These are phyloP conservation scores for Debaryomycetaceae sp. DNA, from an alignment of 1,139 yeast genomes.

Conservation along the genomic window DNA sequence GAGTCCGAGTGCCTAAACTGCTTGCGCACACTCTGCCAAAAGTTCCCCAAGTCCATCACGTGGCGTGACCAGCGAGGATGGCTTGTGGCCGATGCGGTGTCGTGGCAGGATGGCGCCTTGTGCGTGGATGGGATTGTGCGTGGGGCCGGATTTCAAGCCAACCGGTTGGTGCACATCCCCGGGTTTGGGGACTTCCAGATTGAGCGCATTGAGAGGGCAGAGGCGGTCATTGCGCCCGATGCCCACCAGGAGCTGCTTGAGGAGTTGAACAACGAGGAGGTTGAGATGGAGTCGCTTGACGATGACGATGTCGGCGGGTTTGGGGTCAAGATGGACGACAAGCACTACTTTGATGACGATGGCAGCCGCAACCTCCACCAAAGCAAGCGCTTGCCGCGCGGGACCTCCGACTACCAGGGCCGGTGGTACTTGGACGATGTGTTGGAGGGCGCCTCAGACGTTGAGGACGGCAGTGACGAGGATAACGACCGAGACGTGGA, in stretches of 20 bases:
- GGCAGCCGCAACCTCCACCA: conserved; percentile 24
- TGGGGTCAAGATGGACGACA: conserved; percentile 70
- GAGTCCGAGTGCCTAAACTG: conserved; percentile 68
- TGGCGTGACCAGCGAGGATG: conserved; percentile 96
- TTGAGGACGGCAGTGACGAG: conserved; percentile 43
- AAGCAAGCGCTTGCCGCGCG: conserved; percentile 61
- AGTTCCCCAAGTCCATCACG: conserved; percentile 73
- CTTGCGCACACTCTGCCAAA: conserved; percentile 74
- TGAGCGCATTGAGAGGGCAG: conserved; percentile 44
- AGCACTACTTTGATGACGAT: conserved; percentile 51
- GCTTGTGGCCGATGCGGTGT: conserved; percentile 64
- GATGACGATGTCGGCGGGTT: conserved; percentile 36
- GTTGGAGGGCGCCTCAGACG: conserved; percentile 46
- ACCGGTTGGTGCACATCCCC: conserved; percentile 79
- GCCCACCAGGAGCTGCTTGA: conserved; percentile 63
- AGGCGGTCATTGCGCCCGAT: conserved; percentile 16
- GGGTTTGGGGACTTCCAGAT: conserved; percentile 88
- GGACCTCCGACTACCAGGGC: conserved; percentile 91
- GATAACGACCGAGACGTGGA: conserved; percentile 23
- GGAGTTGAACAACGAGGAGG: conserved; percentile 49
- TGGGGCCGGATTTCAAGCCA: conserved; percentile 76
- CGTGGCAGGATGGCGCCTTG: conserved; percentile 38
- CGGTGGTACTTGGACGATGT: conserved; percentile 76
- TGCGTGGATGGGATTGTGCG: conserved; percentile 80
- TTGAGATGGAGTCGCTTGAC: conserved; percentile 44